Base-by-base conservation (phyloP, 1,284 basidiomycete genomes). In the Marasmius sp. region DNA sequence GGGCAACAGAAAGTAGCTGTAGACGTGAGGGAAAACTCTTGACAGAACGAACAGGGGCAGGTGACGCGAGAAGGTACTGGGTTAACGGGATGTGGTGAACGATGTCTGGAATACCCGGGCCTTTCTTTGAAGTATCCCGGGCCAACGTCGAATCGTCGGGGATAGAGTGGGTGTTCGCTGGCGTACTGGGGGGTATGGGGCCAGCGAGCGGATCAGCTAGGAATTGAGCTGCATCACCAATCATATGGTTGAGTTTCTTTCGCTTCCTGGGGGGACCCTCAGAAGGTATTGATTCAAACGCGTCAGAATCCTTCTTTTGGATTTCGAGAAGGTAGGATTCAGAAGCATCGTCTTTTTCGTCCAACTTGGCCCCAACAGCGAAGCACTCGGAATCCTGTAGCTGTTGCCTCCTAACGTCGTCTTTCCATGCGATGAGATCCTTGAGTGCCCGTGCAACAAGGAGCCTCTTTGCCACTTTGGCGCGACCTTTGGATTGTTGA, bases 391-490 rank as follows among this genome's bases (percentile, higher is more conserved):
- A 67, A 41, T 65, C 66, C 61, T 76, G 72, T 11, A 80, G 64
- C 59, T 72, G 78, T 64, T 77, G 76, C 64, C 68, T 73, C 82
- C 82, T 84, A 47, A 87, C 79, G 61, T 85, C 81, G 59, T 87
- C 81, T 63, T 86, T 85, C 65, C 87, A 89, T 63, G 83, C 81
- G n/a, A 91, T 73, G 33, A 86, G 83, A 66, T 91, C 89, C 64
- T 85, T 84, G 59, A 90, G 74, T 6, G 85, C 86, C 43, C 82
- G 81, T 37, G 88, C 87, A 60, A 89, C 84, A 34, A 87, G 73
- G 38, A 77, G 71, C 27, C 89, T 81, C 70, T 85, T 87, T 18
- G 85, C 76, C 37, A 84, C 75, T 69, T 85, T 88, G 18, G 85
- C 80, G 3, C 84, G 79, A 5, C 82, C 81, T 39, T 72, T 73